Evolutionary conservation across 2,329 filamentous ascomycete genomes (phyloP), one percentile per base, ranked within the genome.

Genomic region (Elsinoe perseae): DNA sequence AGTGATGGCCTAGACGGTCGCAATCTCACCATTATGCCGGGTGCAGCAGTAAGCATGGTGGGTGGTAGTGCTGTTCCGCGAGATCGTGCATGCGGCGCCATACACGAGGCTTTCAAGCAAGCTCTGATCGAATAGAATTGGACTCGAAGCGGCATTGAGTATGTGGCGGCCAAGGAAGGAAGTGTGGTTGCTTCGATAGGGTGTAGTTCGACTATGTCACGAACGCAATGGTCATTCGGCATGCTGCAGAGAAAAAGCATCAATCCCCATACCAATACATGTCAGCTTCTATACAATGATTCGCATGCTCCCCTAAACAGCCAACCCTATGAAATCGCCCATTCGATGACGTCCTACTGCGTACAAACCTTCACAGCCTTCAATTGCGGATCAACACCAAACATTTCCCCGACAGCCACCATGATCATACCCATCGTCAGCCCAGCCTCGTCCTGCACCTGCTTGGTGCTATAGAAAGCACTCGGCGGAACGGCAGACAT

Each of bases 341-440:
- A n/a, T n/a, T n/a, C n/a, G n/a, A n/a, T n/a, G n/a, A n/a, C n/a
- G n/a, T n/a, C n/a, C n/a, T 20, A 52, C 20, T 52, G 48, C 20
- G 52, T 54, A 43, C 36, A 54, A 14, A 54, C 28, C 36, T 44
- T 54, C 21, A 54, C 52, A 28, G 52, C 52, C 36, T 54, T 42
- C 34, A 54, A 25, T 21, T 14, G 8, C 23, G 5, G 6, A 30
- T 54, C 52, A 27, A 5, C 52, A 2, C 9, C 56, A 55, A 71
- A 74, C 48, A 73, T 64, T 14, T 54, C 25, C 16, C 52, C 52
- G 9, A 54, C 23, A 28, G 52, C 52, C 18, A 34, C 52, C 52
- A 54, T 44, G 25, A 54, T 12, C 52, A 54, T 28, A 3, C 36
- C 52, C 52, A 54, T 54, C 38, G 52, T 54, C 52, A 54, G 7